Evolutionary conservation across 164 flowering plant genomes (phyloP).

Genomic region (Annona squamosa): DNA sequence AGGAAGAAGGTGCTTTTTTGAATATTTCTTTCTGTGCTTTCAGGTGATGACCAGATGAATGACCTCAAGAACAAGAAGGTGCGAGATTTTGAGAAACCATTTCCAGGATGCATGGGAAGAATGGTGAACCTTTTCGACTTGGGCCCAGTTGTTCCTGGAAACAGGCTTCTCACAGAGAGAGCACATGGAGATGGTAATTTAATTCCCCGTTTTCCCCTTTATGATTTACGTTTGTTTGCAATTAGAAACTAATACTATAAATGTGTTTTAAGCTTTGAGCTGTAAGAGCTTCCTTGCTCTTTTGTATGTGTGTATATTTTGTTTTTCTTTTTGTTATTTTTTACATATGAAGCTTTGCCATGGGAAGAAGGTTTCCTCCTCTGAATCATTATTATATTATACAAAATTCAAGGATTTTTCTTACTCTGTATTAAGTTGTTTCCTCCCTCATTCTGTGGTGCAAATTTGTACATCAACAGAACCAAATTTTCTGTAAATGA

Average conservation of each 20-base stretch:
- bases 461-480: not conserved
- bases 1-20: not conserved
- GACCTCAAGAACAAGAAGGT: conserved; percentile 36
- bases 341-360: too few species aligned
- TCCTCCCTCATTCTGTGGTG: too few species aligned
- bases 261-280: not conserved
- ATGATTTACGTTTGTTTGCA: not conserved
- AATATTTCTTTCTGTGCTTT: not conserved
- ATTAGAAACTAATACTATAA: not conserved
- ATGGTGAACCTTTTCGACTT: conserved; percentile 81
- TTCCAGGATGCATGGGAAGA: conserved; percentile 85
- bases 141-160: conserved; percentile 38
- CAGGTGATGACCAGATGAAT: conserved; percentile 49
- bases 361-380: too few species aligned
- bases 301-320: not conserved
- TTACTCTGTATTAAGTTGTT: too few species aligned
- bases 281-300: not conserved
- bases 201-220: not conserved
- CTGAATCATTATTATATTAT: too few species aligned
- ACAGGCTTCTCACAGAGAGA: conserved; percentile 59
- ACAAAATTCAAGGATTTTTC: too few species aligned
- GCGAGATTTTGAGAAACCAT: conserved; percentile 35
- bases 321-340: not conserved
- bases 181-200: conserved; percentile 61
- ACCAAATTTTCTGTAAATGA: not conserved